Base-by-base conservation (phyloP, 169 alveolate species). In the Eimeria zaria region DNA sequence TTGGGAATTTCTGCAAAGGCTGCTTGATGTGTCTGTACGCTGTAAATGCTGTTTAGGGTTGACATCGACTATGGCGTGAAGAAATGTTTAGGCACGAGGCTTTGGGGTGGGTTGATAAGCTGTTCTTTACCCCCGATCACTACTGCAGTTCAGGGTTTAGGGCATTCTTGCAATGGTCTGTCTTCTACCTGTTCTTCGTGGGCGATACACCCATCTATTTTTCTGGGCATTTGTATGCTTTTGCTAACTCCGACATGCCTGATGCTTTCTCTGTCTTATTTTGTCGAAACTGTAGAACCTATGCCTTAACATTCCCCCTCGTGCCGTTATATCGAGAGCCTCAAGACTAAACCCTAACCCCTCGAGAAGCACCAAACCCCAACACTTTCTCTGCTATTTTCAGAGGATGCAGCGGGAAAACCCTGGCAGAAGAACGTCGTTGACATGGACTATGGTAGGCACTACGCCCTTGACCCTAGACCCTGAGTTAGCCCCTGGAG, bases 341-440 rank as follows among this genome's bases (percentile, higher is more conserved):
- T 76, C 1, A 36, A 80, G 69, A 64, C 58, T 18, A 18, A 80
- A 41, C 41, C 89, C 58, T 27, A 46, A 80, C 14, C 69, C 89
- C 58, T 48, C 33, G 27, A 6, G 44, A 48, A 78, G 64, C 89
- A 48, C 30, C 41, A 24, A 48, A 22, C 41, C 48, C 44, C 41
- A 78, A 53, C 27, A 7, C 46, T 67, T 41, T 48, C 91, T 30
- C 30, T 83, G 53, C 64, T 83, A 76, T 16, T 44, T 83, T 41
- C 74, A 55, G 91, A 46, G 16, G 91, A 83, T 24, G 48, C 74
- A 30, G 39, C 91, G 22, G 91, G 76, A 30, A 83, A 83, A 27
- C 74, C 91, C 33, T 83, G 91, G 91, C 91, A 83, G 91, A 83
- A 83, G 60, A 83, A 41, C n/a, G 91, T 83, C 64, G 60, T 48